phyloP scores from a whole-genome alignment of 257 asterid species.

The Osmanthus fragrans region DNA sequence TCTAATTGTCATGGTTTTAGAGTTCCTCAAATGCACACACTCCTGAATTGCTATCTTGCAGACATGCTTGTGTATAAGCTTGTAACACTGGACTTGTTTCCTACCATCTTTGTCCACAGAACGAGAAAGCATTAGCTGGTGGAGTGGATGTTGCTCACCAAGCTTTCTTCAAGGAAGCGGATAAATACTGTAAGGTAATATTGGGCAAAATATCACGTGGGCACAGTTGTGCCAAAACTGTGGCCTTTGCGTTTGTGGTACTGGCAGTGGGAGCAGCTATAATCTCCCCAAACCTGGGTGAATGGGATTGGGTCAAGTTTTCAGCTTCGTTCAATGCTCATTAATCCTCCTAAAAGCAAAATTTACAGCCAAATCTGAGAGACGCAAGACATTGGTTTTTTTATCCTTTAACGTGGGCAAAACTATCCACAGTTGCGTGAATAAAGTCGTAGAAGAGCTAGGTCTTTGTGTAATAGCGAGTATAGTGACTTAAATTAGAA shows the following conservation, averaged over 20 bases:
- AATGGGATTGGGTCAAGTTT: conserved; percentile 48
- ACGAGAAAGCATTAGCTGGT: conserved; percentile 53
- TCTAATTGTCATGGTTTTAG: not conserved
- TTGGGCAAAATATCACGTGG: conserved; percentile 53
- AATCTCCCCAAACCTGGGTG: conserved; percentile 43
- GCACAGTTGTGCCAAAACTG: conserved; percentile 49
- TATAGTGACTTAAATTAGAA: conserved; percentile 21
- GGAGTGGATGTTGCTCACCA: conserved; percentile 46
- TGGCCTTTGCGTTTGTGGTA: conserved; percentile 31
- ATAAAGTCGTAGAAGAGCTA: conserved; percentile 32
- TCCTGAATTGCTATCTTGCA: not conserved
- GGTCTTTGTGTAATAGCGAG: conserved; percentile 30
- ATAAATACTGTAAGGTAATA: conserved; percentile 56
- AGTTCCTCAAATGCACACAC: not conserved
- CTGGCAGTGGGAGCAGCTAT: conserved; percentile 60
- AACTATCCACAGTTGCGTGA: conserved; percentile 15
- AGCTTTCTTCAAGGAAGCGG: conserved; percentile 57
- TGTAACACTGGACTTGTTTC: not conserved
- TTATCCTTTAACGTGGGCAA: not conserved
- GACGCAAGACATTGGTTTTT: conserved; percentile 15
- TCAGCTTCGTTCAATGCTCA: conserved; percentile 29
- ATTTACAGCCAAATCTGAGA: not conserved
- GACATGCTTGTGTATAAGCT: not conserved
- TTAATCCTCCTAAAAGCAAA: conserved; percentile 21
- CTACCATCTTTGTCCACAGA: conserved; percentile 40